A percentile compares a stretch with the other conserved stretches of the same genome.
These are phyloP conservation scores for Aegilops sharonensis DNA, from an alignment of 176 grass and related monocot species.

Conservation along the genomic window DNA sequence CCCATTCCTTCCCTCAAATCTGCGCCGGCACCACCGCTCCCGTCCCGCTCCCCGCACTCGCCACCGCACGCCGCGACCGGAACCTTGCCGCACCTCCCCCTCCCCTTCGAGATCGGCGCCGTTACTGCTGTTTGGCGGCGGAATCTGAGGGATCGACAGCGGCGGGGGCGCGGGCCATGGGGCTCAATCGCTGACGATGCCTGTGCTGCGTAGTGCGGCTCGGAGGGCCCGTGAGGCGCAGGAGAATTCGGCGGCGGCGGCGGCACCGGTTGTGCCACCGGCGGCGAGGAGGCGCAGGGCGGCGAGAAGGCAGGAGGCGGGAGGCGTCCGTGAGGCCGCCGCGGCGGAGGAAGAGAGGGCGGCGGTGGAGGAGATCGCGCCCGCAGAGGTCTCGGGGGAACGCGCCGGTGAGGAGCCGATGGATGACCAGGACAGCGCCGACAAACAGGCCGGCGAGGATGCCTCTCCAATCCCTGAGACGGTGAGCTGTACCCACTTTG, in stretches of 20 bases:
- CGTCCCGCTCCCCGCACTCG: slow-evolving; percentile 23
- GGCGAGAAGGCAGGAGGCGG: slow-evolving; percentile 33
- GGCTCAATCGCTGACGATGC: slow-evolving; percentile 75
- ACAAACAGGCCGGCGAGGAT: slow-evolving; percentile 55
- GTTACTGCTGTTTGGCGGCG: slow-evolving; percentile 12
- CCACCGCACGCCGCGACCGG: slow-evolving; percentile 7
- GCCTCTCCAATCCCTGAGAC: slow-evolving; percentile 73
- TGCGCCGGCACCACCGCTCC: slow-evolving; percentile 37
- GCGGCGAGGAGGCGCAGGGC: slow-evolving; percentile 41
- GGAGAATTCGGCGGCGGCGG: slow-evolving; percentile 38
- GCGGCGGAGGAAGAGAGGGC: slow-evolving; percentile 26
- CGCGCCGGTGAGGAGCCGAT: slow-evolving; percentile 51
- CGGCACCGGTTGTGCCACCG: slow-evolving; percentile 30
- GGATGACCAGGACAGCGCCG: slow-evolving; percentile 62
- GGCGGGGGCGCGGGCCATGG: slow-evolving; percentile 22
- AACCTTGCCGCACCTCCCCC: slow-evolving; percentile 5
- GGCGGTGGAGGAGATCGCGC: slow-evolving; percentile 42
- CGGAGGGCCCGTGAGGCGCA: slow-evolving; percentile 69
- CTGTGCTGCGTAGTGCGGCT: slow-evolving; percentile 63
- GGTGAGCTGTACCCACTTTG: slow-evolving; percentile 45
- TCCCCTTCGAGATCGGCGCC: slow-evolving; percentile 44
- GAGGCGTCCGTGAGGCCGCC: slow-evolving; percentile 13
- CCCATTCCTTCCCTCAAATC: slow-evolving; percentile 22
- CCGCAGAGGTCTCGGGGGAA: slow-evolving; percentile 35
- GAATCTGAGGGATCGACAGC: slow-evolving; percentile 25